Base-by-base conservation (phyloP, 2,329 filamentous ascomycete genomes). In the Huntiella bhutanensis region DNA sequence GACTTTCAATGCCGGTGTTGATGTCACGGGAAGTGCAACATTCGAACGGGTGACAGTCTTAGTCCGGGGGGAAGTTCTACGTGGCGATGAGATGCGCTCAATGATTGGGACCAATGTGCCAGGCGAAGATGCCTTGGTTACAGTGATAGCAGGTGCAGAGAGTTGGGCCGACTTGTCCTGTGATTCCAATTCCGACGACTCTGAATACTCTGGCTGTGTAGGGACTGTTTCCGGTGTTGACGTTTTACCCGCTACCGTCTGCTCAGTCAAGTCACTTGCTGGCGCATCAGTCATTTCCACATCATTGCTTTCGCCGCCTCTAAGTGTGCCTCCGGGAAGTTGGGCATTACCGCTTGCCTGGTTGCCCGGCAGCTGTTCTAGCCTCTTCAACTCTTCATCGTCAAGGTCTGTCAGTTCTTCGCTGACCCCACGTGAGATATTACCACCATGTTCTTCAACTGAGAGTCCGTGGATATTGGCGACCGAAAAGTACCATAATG, bases 371-470 rank as follows among this genome's bases (percentile, higher is more conserved):
- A 41, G 33, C 17, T 32, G 44, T 10, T 43, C 69, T 33, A 85
- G 64, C 33, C 80, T 83, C 55, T 82, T 78, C 49, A 94, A 67
- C 62, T 88, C 84, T 44, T 92, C 86, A 53, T 95, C 87, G 55
- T 93, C 87, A 58, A 95, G 77, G 57, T 95, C 88, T 48, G 82
- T 92, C 16, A 95, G 69, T 54, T 88, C 83, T 60, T 94, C 87
- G 55, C 83, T 92, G 60, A 88, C 77, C 54, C 65, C 67, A 22
- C 71, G 64, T 33, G 68, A 62, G 13, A 81, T 75, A 47, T 87
- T 81, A 33, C 78, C 71, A 2, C 79, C 82, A 0, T 73, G 76
- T 68, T 78, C 84, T 32, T 40, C 38, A 11, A 37, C 48, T 13
- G 48, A 50, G 12, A 50, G 45, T 3, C 48, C 48, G 6, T 41